phyloP scores from a whole-genome alignment of 1,139 yeast genomes.

The Lodderomyces orthopsilosis region DNA sequence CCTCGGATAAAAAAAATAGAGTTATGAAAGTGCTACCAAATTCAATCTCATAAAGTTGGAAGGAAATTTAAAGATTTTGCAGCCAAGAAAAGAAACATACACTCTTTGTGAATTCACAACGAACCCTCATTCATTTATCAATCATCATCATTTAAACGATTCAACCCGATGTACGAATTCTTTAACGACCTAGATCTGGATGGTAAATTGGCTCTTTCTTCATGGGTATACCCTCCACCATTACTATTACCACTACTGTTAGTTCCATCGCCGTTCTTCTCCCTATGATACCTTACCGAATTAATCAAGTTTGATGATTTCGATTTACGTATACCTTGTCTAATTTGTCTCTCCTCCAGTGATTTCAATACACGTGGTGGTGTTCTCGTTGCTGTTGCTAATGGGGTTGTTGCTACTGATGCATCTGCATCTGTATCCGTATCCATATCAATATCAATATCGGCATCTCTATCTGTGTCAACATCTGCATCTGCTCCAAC shows the following conservation, averaged over 20 bases:
- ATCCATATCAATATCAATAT: neutral
- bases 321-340: conserved; percentile 1
- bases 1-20: neutral
- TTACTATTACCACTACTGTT: neutral
- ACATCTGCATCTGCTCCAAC: neutral
- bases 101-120: neutral
- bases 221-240: neutral
- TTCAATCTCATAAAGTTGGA: too few species aligned
- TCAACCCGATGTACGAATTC: conserved; percentile 40
- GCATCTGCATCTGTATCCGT: neutral
- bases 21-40: neutral
- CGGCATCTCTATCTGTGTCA: neutral
- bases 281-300: neutral
- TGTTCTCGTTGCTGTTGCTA: neutral
- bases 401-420: neutral
- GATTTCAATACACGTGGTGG: conserved; percentile 1
- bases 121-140: neutral
- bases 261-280: neutral
- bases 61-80: too few species aligned
- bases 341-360: neutral
- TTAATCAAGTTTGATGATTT: conserved; percentile 1
- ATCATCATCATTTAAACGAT: conserved; percentile 35
- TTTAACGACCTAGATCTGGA: conserved; percentile 27
- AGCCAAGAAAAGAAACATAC: too few species aligned
- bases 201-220: conserved; percentile 38